Base-by-base conservation (phyloP, 768 basidiomycete genomes). In the Polyporus arcularius region DNA sequence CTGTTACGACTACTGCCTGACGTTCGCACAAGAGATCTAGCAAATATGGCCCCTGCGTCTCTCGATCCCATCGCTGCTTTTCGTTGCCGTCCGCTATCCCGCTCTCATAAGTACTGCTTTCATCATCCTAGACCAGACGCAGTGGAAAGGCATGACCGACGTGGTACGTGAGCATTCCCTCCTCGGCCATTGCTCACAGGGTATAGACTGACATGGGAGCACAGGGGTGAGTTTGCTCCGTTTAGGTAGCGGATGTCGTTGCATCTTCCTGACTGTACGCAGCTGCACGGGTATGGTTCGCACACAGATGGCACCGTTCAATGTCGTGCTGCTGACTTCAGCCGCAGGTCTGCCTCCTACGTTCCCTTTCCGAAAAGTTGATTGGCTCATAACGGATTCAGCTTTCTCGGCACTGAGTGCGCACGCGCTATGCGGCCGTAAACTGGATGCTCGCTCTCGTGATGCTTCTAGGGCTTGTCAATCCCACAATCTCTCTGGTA, bases 1-100 rank as follows among this genome's bases (percentile, higher is more conserved):
- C 9, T 57, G 56, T 47, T 57, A 50, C 31, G 48, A 57, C 28
- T 57, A 57, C n/a, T 15, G 14, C 11, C 40, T 57, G 10, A 57
- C 48, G 1, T 42, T 57, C 16, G n/a, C 38, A 8, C 47, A 40
- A 10, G 56, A 57, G 47, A 39, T 43, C 28, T 21, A 50, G 21
- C 38, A 49, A 1, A 51, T 57, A n/a, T 57, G 56, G 56, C 49
- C 40, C 39, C 56, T 50, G 28, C n/a, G 40, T 10, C 32, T 50
- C 10, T 31, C 39, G 18, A 15, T 31, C 0, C 32, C 56, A 0
- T 47, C 56, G 4, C 21, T 57, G 4, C 11, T 57, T 8, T 57
- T 51, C 56, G 40, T 50, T 41, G 40, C 48, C n/a, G 56, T 57
- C 2, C 47, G 56, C 9, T 57, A 57, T n/a, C 38, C 56, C 4